A percentile compares a stretch with the other conserved stretches of the same genome.
These are phyloP conservation scores for Candida railenensis DNA, from an alignment of 805 yeast genomes.

Conservation along the genomic window DNA sequence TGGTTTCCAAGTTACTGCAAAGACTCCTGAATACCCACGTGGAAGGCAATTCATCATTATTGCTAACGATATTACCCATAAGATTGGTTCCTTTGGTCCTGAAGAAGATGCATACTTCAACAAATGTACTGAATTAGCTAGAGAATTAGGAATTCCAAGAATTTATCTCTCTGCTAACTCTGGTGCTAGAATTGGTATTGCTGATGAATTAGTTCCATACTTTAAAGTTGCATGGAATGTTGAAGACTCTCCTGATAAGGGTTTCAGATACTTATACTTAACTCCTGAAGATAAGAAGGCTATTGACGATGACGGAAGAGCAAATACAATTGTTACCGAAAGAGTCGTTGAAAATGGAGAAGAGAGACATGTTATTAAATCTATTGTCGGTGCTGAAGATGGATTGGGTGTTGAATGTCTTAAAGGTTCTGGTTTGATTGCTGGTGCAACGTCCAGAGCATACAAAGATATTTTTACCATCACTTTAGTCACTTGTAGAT, in stretches of 20 bases:
- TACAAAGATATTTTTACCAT: slow-evolving; percentile 96
- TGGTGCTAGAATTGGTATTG: slow-evolving; percentile 98
- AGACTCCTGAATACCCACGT: slow-evolving; percentile 95
- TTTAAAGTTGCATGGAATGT: slow-evolving; percentile 94
- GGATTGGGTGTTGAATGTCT: slow-evolving; percentile 99
- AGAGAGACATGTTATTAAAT: slow-evolving; percentile 74
- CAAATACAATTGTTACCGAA: slow-evolving; percentile 68
- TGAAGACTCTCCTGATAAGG: slow-evolving; percentile 70
- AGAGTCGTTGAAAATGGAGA: slow-evolving; percentile 82
- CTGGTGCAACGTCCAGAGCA: slow-evolving; percentile 98
- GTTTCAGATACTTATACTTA: slow-evolving; percentile 87
- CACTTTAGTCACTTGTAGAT: slow-evolving; percentile 98
- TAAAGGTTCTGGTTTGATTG: slow-evolving; percentile 97
- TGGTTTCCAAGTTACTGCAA: slow-evolving; percentile 85
- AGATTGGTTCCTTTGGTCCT: slow-evolving; percentile 99
- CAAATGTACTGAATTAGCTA: slow-evolving; percentile 88
- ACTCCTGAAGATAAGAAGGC: slow-evolving; percentile 61
- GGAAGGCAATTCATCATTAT: slow-evolving; percentile 92
- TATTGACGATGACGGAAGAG: slow-evolving; percentile 59
- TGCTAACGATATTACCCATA: slow-evolving; percentile 96
- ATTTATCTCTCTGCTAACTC: slow-evolving; percentile 96
- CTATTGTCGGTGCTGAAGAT: slow-evolving; percentile 90
- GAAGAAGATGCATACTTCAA: slow-evolving; percentile 90
- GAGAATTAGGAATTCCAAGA: slow-evolving; percentile 91
- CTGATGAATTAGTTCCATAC: slow-evolving; percentile 89